Evolutionary conservation across 192 early-diverging fungal genomes (phyloP), one percentile per base, ranked within the genome.

Genomic region (Obelidium mucronatum): DNA sequence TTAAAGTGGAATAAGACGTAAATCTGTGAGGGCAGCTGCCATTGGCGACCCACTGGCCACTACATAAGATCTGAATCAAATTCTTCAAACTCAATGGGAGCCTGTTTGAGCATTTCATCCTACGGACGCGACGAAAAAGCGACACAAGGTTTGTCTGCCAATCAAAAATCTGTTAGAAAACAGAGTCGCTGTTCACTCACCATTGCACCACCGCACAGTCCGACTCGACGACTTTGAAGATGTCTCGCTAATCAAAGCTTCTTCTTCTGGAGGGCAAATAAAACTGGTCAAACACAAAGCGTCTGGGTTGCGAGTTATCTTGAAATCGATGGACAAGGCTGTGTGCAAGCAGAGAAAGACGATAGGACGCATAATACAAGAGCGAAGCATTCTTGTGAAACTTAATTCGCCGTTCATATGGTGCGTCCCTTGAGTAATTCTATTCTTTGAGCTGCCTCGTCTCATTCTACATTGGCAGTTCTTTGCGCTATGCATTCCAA

Each of bases 361-460:
- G 0, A 87, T 96, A 2, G 86, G 93, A 34, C 94, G 97, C 76
- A 93, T 97, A 34, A 87, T 98, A 28, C 91, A 94, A 42, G 97
- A 98, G 81, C 92, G 97, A 39, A 88, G 91, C 17, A 75, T 98
- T 54, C 84, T 98, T 1, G 94, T 96, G 73, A 87, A 92, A 53
- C 87, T 96, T 30, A 88, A 94, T 44, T 94, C 94, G 75, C 88
- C 94, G 8, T 90, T 97, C 65, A 88, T 98, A 36, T 92, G 76
- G 76, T 77, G 4, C 13, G 73, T 52, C n/a, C 13, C n/a, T n/a
- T n/a, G n/a, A n/a, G n/a, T 78, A n/a, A 24, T 1, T 6, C 22
- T 72, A 11, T 58, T 37, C 11, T 37, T 33, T 59, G 15, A 31
- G 28, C 39, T 0, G 11, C 0, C 17, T 31, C 17, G 37, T 26